Percentiles rank a stretch among this genome's conserved stretches.
phyloP scores from a whole-genome alignment of 805 yeast genomes.

The Candida boidinii region DNA sequence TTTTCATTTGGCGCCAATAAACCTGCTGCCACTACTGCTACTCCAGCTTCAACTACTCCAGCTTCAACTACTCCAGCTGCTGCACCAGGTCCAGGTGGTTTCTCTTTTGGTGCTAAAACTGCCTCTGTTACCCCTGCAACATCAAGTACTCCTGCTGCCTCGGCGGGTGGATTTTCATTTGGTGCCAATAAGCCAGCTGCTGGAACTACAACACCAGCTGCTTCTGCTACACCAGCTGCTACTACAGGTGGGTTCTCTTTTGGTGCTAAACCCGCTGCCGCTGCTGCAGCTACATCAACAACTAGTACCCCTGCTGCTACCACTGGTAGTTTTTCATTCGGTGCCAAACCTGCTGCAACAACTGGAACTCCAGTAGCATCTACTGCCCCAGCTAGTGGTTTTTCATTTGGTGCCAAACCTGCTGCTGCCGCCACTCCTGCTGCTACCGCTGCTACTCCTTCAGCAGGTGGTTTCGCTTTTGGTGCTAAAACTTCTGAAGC shows the following conservation, averaged over 20 bases:
- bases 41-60: slow-evolving; percentile 2
- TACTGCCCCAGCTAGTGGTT: slow-evolving; percentile 3
- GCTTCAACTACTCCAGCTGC: slow-evolving; percentile 2
- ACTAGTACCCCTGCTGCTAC: slow-evolving; percentile 14
- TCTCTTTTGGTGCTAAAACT: slow-evolving; percentile 12
- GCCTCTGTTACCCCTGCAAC: slow-evolving; percentile 3
- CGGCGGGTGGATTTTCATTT: slow-evolving; percentile 7
- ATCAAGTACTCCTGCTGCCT: slow-evolving; percentile 1
- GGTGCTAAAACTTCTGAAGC: slow-evolving; percentile 10
- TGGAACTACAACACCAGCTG: slow-evolving; percentile 6
- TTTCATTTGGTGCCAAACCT: slow-evolving; percentile 5
- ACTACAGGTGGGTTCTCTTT: slow-evolving; percentile 12
- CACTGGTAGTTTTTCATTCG: slow-evolving; percentile 8
- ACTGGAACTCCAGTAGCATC: slow-evolving; percentile 6
- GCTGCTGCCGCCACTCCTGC: slow-evolving; percentile 7
- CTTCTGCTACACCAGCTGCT: slow-evolving; percentile 15
- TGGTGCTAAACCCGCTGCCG: slow-evolving; percentile 12
- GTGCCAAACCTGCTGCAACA: slow-evolving; percentile 4
- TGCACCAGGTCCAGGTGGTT: slow-evolving; percentile 5
- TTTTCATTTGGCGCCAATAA: slow-evolving; percentile 5
- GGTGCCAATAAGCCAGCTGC: slow-evolving; percentile 8
- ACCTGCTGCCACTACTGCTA: not conserved
- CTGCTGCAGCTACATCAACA: slow-evolving; percentile 16
- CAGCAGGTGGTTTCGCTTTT: slow-evolving; percentile 5
- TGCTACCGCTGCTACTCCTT: slow-evolving; percentile 4